Percentiles rank a stretch among this genome's conserved stretches.
Conservation (phyloP, 805 yeast species). For the Saccharomycopsis babjevae region DNA sequence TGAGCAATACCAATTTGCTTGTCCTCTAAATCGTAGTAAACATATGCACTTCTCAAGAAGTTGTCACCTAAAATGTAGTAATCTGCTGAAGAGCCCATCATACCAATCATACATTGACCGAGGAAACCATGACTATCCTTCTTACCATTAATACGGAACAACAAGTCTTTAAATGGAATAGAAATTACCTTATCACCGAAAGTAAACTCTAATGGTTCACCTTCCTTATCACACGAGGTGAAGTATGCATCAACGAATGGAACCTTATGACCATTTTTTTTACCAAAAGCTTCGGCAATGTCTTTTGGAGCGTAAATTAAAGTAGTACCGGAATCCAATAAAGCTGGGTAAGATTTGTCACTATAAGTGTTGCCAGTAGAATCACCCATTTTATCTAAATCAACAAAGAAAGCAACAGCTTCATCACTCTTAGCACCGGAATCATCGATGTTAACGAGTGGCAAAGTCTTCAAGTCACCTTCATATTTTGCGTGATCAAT, state of each 20-base stretch:
- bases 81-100: conserved; percentile 28
- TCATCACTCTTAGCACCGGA: conserved; percentile 29
- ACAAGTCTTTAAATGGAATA: conserved; percentile 35
- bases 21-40: conserved; percentile 43
- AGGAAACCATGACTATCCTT: conserved; percentile 15
- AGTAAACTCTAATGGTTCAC: conserved; percentile 33
- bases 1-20: conserved; percentile 37
- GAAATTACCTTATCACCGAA: conserved; percentile 48
- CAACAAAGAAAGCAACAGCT: conserved; percentile 36
- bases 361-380: conserved; percentile 12
- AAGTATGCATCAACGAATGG: conserved; percentile 34
- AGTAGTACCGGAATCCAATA: conserved; percentile 56
- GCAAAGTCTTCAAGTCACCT: conserved; percentile 42
- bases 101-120: conserved; percentile 36
- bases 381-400: conserved; percentile 21
- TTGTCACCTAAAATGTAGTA: conserved; percentile 42
- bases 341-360: conserved; percentile 26
- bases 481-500: conserved; percentile 53
- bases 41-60: conserved; percentile 42
- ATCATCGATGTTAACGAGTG: conserved; percentile 36
- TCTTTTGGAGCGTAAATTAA: conserved; percentile 35
- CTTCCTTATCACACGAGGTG: conserved; percentile 33
- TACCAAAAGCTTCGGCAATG: conserved; percentile 23
- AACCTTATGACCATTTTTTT: conserved; percentile 26
- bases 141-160: conserved; percentile 16